Percentiles rank a stretch among this genome's conserved stretches.
Evolutionary conservation across 2,329 filamentous ascomycete genomes (phyloP).

Genomic region (Xylaria polymorpha): DNA sequence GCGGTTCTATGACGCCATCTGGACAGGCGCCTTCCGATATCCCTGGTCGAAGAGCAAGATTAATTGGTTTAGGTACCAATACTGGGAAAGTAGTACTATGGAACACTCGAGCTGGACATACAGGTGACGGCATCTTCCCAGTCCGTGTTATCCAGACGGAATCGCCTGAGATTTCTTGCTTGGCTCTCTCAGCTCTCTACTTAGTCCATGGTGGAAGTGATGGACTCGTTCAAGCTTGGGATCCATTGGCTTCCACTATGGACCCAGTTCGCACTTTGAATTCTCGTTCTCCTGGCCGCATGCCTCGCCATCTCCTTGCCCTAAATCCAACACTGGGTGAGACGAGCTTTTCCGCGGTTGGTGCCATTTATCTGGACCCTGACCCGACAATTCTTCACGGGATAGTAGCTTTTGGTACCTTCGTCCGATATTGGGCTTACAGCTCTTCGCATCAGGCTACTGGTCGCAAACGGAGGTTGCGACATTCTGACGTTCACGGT

Average conservation of each 20-base stretch:
- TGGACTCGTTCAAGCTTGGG: slow-evolving; percentile 95
- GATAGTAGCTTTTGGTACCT: slow-evolving; percentile 85
- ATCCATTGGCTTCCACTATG: slow-evolving; percentile 84
- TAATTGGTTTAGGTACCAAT: slow-evolving; percentile 84
- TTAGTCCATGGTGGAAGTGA: slow-evolving; percentile 94
- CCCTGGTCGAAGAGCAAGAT: slow-evolving; percentile 84
- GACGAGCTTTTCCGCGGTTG: slow-evolving; percentile 82
- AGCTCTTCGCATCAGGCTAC: slow-evolving; percentile 83
- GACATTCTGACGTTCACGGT: slow-evolving; percentile 72
- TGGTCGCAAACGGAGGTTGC: slow-evolving; percentile 80
- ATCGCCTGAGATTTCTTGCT: slow-evolving; percentile 84
- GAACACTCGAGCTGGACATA: slow-evolving; percentile 78
- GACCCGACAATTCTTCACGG: slow-evolving; percentile 88
- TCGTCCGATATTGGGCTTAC: slow-evolving; percentile 93
- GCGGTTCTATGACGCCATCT: slow-evolving; percentile 62
- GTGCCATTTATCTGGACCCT: slow-evolving; percentile 86
- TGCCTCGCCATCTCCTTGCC: slow-evolving; percentile 75
- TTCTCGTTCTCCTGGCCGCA: slow-evolving; percentile 82
- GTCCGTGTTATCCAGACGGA: slow-evolving; percentile 89
- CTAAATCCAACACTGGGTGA: slow-evolving; percentile 70
- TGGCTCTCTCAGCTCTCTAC: slow-evolving; percentile 87
- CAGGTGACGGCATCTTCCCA: slow-evolving; percentile 71
- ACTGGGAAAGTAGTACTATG: slow-evolving; percentile 82
- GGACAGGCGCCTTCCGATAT: slow-evolving; percentile 67
- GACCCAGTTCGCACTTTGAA: slow-evolving; percentile 88